Conservation (phyloP, 805 yeast genomes). For the Cyberlindnera maclurae region DNA sequence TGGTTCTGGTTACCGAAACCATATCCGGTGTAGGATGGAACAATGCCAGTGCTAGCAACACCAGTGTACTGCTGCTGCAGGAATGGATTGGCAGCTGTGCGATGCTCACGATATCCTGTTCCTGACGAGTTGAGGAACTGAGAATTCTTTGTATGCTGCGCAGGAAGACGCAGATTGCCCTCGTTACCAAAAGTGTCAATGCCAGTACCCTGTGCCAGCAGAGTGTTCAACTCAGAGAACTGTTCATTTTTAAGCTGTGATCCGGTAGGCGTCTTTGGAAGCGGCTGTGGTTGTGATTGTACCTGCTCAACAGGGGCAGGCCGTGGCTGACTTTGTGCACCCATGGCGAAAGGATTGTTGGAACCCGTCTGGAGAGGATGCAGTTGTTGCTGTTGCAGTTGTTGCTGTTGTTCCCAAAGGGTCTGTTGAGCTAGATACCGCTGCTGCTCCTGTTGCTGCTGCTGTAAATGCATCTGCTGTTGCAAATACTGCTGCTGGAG, state of each 20-base stretch:
- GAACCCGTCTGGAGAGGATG: conserved; percentile 62
- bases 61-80: conserved; percentile 67
- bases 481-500: conserved; percentile 25
- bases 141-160: conserved; percentile 81
- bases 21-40: conserved; percentile 85
- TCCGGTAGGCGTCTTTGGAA: conserved; percentile 44
- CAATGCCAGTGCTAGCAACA: conserved; percentile 54
- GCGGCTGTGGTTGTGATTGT: conserved; percentile 12
- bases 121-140: conserved; percentile 85
- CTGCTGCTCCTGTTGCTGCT: conserved; percentile 9
- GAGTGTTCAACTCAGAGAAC: conserved; percentile 65
- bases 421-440: neutral
- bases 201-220: conserved; percentile 84
- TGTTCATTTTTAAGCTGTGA: conserved; percentile 48
- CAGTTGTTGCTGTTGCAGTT: conserved; percentile 27
- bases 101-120: conserved; percentile 48
- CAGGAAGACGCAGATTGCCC: conserved; percentile 80
- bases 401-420: conserved; percentile 1
- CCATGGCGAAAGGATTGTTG: conserved; percentile 70
- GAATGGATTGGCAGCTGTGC: conserved; percentile 32
- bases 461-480: conserved; percentile 14
- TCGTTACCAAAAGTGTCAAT: conserved; percentile 90
- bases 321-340: conserved; percentile 4
- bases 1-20: conserved; percentile 80
- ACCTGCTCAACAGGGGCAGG: conserved; percentile 3